These are phyloP conservation scores for Sugiyamaella chiloensis DNA, from an alignment of 805 yeast species.

Conservation along the genomic window DNA sequence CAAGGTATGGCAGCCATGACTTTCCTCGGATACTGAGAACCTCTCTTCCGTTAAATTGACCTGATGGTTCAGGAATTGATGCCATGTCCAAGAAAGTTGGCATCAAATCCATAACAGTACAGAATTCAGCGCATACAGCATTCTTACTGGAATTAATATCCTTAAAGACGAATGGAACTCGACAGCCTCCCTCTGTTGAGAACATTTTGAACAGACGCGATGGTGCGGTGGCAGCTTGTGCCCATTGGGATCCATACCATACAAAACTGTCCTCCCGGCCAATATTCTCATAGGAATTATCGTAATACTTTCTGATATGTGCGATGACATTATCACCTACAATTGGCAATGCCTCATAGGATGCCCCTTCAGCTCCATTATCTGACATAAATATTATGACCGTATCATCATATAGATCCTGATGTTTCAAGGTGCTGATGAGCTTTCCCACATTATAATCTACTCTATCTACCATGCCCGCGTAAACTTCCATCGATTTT, in stretches of 20 bases:
- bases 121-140: conserved; percentile 38
- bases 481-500: conserved; percentile 53
- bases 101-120: conserved; percentile 58
- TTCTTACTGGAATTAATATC: conserved; percentile 26
- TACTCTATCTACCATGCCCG: conserved; percentile 60
- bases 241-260: conserved; percentile 57
- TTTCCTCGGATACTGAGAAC: conserved; percentile 47
- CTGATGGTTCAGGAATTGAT: conserved; percentile 28
- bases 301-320: conserved; percentile 32
- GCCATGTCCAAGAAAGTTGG: conserved; percentile 55
- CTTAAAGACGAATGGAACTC: conserved; percentile 51
- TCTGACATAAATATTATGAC: conserved; percentile 59
- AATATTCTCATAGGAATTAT: conserved; percentile 46
- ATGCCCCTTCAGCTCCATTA: conserved; percentile 64
- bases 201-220: conserved; percentile 52
- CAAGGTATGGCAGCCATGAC: conserved; percentile 43
- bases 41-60: conserved; percentile 39
- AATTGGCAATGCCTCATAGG: conserved; percentile 52
- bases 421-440: conserved; percentile 39
- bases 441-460: conserved; percentile 53
- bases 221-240: conserved; percentile 63
- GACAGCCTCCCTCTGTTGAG: conserved; percentile 59
- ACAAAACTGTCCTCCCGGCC: conserved; percentile 48
- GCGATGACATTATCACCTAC: conserved; percentile 23
- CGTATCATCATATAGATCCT: conserved; percentile 51